Evolutionary conservation across 2,329 filamentous ascomycete genomes (phyloP).

Genomic region (Pyrenophora graminea): DNA sequence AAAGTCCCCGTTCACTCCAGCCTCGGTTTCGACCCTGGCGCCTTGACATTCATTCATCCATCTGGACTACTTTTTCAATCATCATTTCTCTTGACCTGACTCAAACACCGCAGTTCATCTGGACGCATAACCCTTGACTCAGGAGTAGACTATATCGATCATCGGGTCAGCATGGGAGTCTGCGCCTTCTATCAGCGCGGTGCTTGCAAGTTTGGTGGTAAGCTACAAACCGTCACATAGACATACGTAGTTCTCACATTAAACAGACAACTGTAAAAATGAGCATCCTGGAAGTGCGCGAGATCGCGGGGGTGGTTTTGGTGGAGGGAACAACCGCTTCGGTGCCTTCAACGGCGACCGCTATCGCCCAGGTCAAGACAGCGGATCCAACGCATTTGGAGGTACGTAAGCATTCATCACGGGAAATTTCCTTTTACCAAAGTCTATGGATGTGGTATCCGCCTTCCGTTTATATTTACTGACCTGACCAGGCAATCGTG

Average conservation of each 20-base stretch:
- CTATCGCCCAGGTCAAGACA: constrained; percentile 38
- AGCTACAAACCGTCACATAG: constrained; percentile 17
- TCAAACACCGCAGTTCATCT: constrained; percentile 21
- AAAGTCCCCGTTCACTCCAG: constrained; percentile 19
- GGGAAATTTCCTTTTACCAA: not conserved
- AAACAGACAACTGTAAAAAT: constrained; percentile 60
- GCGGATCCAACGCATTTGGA: constrained; percentile 42
- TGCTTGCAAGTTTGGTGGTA: constrained; percentile 68
- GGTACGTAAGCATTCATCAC: constrained; percentile 36
- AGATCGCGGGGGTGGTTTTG: constrained; percentile 32
- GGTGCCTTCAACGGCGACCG: constrained; percentile 52
- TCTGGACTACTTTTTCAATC: constrained; percentile 2
- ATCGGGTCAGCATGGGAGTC: constrained; percentile 47
- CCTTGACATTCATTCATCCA: constrained; percentile 10
- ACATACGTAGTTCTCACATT: constrained; percentile 11
- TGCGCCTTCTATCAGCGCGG: constrained; percentile 70
- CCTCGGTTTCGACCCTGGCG: constrained; percentile 8
- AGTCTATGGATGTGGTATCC: not conserved
- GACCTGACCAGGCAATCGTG: constrained; percentile 20
- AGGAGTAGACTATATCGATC: not conserved
- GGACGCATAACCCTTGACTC: not conserved
- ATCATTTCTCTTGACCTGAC: constrained; percentile 12
- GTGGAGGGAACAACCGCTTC: constrained; percentile 55
- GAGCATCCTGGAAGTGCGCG: constrained; percentile 59
- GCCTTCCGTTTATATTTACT: not conserved